A percentile compares a stretch with the other conserved stretches of the same genome.
phyloP scores from a whole-genome alignment of 2,329 filamentous ascomycete species.

The Calonectria pauciramosa region DNA sequence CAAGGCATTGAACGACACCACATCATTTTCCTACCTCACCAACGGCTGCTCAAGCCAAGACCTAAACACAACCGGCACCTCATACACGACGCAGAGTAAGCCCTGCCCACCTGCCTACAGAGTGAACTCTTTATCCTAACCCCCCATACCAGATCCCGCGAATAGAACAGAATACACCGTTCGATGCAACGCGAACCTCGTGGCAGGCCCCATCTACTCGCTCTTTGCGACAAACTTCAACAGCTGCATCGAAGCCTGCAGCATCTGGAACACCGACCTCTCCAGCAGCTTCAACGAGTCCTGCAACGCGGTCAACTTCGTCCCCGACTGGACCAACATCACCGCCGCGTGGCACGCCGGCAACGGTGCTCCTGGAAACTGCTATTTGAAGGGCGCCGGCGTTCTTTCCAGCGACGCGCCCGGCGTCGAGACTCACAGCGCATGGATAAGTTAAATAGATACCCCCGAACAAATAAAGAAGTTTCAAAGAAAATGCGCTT shows the following conservation, averaged over 20 bases:
- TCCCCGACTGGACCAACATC: neutral
- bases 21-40: neutral
- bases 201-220: neutral
- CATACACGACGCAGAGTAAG: neutral
- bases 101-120: too few relatives aligned
- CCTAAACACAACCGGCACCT: neutral
- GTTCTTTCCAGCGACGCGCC: neutral
- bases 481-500: neutral
- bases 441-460: neutral
- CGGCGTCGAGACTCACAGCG: neutral
- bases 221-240: conserved; percentile 5
- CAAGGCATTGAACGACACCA: neutral
- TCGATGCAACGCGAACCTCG: neutral
- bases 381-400: neutral
- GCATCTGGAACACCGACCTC: neutral
- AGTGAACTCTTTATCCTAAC: neutral
- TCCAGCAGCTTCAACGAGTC: neutral
- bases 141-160: neutral
- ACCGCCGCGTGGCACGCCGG: neutral
- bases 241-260: conserved; percentile 7
- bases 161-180: neutral
- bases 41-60: neutral
- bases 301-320: neutral
- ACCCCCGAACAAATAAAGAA: neutral
- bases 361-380: neutral